phyloP scores from a whole-genome alignment of 441 rosid genomes.

The Syzygium syzygioides region DNA sequence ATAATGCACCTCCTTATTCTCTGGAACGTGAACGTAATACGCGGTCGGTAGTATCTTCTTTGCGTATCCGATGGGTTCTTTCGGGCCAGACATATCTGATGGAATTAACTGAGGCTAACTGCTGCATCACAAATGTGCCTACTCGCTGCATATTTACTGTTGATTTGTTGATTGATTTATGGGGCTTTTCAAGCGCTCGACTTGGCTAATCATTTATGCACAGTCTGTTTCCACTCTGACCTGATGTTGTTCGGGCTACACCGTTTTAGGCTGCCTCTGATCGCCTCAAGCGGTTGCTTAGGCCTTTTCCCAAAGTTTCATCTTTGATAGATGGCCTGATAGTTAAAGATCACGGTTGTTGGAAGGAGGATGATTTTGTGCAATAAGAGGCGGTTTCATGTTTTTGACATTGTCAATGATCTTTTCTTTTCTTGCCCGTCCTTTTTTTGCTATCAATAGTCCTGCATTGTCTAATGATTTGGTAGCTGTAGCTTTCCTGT shows the following conservation, averaged over 20 bases:
- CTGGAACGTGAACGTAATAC: neutral
- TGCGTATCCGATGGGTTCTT: neutral
- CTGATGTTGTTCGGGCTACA: neutral
- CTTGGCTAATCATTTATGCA: neutral
- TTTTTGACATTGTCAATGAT: neutral
- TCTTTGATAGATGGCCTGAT: neutral
- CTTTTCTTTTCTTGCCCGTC: neutral
- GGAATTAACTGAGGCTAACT: neutral
- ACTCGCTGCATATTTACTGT: neutral
- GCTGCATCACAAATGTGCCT: neutral
- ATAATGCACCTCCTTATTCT: neutral
- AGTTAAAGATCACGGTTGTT: neutral
- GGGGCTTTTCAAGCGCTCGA: neutral
- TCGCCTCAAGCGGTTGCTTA: neutral
- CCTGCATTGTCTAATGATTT: neutral
- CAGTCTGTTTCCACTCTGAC: neutral
- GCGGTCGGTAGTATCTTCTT: neutral
- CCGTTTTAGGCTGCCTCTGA: neutral
- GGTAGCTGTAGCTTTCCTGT: neutral
- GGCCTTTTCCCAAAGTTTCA: neutral
- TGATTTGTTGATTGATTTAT: neutral
- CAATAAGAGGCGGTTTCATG: neutral
- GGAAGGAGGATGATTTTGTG: neutral
- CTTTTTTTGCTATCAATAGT: accelerated
- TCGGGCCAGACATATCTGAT: neutral